Evolutionary conservation across 2,329 filamentous ascomycete species (phyloP).

Genomic region (Plenodomus biglobosus): DNA sequence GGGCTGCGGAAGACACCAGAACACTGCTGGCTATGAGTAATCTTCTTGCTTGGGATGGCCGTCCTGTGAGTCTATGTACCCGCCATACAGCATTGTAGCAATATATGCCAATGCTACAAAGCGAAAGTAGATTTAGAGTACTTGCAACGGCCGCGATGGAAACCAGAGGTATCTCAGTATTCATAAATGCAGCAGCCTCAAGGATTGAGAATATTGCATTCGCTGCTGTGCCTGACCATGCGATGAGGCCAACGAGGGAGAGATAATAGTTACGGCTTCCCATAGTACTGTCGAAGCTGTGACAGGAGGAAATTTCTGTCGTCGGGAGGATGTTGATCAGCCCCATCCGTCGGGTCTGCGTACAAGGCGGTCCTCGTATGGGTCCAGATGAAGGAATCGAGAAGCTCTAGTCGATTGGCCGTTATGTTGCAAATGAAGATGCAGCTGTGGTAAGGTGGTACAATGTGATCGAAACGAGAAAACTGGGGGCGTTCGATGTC

Average conservation of each 20-base stretch:
- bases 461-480: slow-evolving; percentile 22
- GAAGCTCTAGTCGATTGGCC: slow-evolving; percentile 2
- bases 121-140: slow-evolving; percentile 32
- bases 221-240: slow-evolving; percentile 40
- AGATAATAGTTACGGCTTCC: slow-evolving; percentile 32
- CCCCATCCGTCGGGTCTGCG: slow-evolving; percentile 4
- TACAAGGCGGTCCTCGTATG: background rate
- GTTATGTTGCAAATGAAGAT: slow-evolving; percentile 5
- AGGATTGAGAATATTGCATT: slow-evolving; percentile 42
- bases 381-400: background rate
- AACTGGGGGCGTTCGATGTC: slow-evolving; percentile 21
- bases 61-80: slow-evolving; percentile 26
- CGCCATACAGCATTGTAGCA: slow-evolving; percentile 31
- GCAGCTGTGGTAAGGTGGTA: slow-evolving; percentile 10
- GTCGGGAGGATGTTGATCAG: slow-evolving; percentile 4
- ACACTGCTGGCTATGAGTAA: slow-evolving; percentile 26
- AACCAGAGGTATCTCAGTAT: slow-evolving; percentile 24
- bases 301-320: background rate
- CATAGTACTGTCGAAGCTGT: background rate
- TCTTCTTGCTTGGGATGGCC: slow-evolving; percentile 19
- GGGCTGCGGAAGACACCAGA: slow-evolving; percentile 24
- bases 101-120: slow-evolving; percentile 34
- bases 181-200: slow-evolving; percentile 38
- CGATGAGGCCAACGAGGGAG: slow-evolving; percentile 36
- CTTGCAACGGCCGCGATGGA: slow-evolving; percentile 36